phyloP scores from a whole-genome alignment of 345 rosid species.

The Gossypioides kirkii region DNA sequence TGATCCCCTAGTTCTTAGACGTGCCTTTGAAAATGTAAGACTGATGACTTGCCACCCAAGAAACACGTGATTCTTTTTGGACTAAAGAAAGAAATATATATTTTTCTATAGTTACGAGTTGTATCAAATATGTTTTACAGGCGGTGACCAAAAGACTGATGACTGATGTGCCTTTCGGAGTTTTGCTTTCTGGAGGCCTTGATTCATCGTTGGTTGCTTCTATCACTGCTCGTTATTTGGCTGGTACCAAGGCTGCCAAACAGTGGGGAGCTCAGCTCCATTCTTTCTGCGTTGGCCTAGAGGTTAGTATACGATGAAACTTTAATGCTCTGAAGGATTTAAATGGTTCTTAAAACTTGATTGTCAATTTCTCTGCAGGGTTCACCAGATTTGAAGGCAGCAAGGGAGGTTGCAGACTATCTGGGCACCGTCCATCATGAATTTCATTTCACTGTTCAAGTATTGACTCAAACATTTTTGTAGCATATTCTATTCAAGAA shows the following conservation, averaged over 20 bases:
- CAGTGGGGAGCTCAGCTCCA: constrained; percentile 89
- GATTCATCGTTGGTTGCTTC: constrained; percentile 93
- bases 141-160: constrained; percentile 89
- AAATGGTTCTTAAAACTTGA: neutral
- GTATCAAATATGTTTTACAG: constrained; percentile 26
- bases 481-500: neutral
- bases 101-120: neutral
- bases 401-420: constrained; percentile 81
- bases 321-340: neutral
- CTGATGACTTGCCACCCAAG: neutral
- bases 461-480: constrained; percentile 9
- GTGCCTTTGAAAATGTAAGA: constrained; percentile 69
- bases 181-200: constrained; percentile 86
- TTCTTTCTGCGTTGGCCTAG: constrained; percentile 85
- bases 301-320: constrained; percentile 36
- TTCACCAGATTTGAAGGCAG: constrained; percentile 86
- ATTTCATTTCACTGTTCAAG: constrained; percentile 88
- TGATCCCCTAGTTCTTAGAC: constrained; percentile 68
- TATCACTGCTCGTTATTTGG: constrained; percentile 74
- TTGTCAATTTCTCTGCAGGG: constrained; percentile 38
- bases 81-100: neutral
- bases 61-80: neutral
- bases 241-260: constrained; percentile 61
- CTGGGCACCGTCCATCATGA: constrained; percentile 89
- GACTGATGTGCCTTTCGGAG: constrained; percentile 95